Percentiles rank a stretch among this genome's conserved stretches.
These are phyloP conservation scores for Thermoascus crustaceus DNA, from an alignment of 2,329 filamentous ascomycete genomes.

Conservation along the genomic window DNA sequence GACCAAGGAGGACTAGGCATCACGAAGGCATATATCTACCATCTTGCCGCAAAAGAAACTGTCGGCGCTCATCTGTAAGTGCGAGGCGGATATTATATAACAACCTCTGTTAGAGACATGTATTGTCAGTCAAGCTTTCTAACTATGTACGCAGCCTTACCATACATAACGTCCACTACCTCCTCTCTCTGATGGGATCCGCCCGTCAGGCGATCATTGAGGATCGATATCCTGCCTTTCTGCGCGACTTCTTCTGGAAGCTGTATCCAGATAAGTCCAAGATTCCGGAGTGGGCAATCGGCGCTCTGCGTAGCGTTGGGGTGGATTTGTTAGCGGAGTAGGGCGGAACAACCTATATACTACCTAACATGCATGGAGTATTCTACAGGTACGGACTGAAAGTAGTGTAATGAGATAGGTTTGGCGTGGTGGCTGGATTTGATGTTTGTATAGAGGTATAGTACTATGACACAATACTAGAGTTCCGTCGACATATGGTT, in stretches of 20 bases:
- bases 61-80: conserved; percentile 65
- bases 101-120: background rate
- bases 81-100: background rate
- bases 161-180: conserved; percentile 93
- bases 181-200: conserved; percentile 72
- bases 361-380: too few relatives aligned
- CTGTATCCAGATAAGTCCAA: conserved; percentile 59
- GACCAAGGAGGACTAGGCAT: conserved; percentile 67
- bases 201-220: conserved; percentile 70
- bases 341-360: too few relatives aligned
- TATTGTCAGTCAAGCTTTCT: conserved; percentile 9
- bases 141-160: conserved; percentile 53
- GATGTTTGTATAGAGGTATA: background rate
- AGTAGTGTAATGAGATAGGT: too few relatives aligned
- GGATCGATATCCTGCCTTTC: conserved; percentile 69
- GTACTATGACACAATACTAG: too few relatives aligned
- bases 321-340: conserved; percentile 56
- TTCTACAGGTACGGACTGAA: too few relatives aligned
- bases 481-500: too few relatives aligned
- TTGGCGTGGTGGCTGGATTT: too few relatives aligned
- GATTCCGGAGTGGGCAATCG: conserved; percentile 78
- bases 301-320: conserved; percentile 68
- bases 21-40: conserved; percentile 82
- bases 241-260: conserved; percentile 68
- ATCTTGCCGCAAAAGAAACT: conserved; percentile 89